phyloP scores from a whole-genome alignment of 768 basidiomycete species.

The Amanita inopinata region DNA sequence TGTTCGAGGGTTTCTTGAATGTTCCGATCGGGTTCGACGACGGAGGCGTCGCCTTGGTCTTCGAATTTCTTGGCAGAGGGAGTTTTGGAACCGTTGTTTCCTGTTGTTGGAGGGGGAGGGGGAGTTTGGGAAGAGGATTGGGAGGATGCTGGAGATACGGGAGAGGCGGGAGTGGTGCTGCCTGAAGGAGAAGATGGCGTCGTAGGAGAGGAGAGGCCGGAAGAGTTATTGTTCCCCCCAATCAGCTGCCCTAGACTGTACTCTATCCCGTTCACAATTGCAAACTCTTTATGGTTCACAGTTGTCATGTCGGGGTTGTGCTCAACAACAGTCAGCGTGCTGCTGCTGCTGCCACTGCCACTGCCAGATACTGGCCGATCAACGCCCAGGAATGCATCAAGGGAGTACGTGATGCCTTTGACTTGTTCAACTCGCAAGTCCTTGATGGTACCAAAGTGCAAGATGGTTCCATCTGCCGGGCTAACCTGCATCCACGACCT shows the following conservation, averaged over 20 bases:
- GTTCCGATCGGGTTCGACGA: slow-evolving; percentile 62
- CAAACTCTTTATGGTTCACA: slow-evolving; percentile 85
- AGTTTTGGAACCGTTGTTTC: slow-evolving; percentile 15
- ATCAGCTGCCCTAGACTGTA: slow-evolving; percentile 90
- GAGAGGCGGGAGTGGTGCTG: slow-evolving; percentile 23
- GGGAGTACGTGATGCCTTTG: slow-evolving; percentile 94
- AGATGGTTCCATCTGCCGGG: slow-evolving; percentile 87
- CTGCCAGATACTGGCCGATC: slow-evolving; percentile 32
- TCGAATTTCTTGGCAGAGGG: slow-evolving; percentile 49
- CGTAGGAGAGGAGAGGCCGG: slow-evolving; percentile 31
- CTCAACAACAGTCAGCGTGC: slow-evolving; percentile 29
- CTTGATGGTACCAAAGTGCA: slow-evolving; percentile 85
- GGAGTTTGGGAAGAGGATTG: too few relatives aligned
- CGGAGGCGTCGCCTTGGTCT: slow-evolving; percentile 65
- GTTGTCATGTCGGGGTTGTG: slow-evolving; percentile 43
- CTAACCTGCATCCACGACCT: slow-evolving; percentile 47
- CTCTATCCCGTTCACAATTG: slow-evolving; percentile 93
- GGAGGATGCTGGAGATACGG: not conserved
- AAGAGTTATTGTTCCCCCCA: slow-evolving; percentile 20
- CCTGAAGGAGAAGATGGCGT: slow-evolving; percentile 16
- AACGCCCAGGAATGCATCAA: slow-evolving; percentile 85
- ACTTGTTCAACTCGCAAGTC: slow-evolving; percentile 86
- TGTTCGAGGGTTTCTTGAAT: too few relatives aligned
- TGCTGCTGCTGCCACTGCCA: slow-evolving; percentile 13
- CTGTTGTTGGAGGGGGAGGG: too few relatives aligned